Conservation (phyloP, 306 rosid species). For the Malus sieversii region DNA sequence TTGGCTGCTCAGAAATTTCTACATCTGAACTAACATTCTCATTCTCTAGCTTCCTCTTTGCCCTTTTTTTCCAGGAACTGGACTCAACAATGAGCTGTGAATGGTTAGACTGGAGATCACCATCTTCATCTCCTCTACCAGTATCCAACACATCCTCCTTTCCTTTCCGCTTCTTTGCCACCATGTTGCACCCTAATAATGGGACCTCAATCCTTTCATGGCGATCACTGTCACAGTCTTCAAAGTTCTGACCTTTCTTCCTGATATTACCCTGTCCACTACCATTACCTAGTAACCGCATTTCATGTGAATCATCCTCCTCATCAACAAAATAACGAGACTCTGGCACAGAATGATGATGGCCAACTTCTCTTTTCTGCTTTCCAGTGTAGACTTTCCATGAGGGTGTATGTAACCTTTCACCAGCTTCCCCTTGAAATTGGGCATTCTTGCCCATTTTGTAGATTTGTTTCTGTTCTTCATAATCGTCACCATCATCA, state of each 20-base stretch:
- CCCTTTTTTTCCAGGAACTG: constrained; percentile 44
- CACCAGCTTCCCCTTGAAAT: constrained; percentile 39
- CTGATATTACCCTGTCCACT: constrained; percentile 40
- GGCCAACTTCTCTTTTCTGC: constrained; percentile 45
- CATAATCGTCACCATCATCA: constrained; percentile 38
- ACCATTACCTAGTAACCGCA: constrained; percentile 36
- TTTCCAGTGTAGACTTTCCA: constrained; percentile 39
- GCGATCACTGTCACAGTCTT: constrained; percentile 27
- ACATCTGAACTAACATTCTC: constrained; percentile 50
- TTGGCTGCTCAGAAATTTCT: constrained; percentile 51
- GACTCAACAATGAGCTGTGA: constrained; percentile 35
- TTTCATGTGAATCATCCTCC: constrained; percentile 47
- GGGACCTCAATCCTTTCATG: constrained; percentile 59
- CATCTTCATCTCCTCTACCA: constrained; percentile 44
- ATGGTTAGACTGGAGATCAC: constrained; percentile 33
- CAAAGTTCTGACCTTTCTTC: constrained; percentile 48
- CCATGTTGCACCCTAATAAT: constrained; percentile 56
- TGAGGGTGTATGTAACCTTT: constrained; percentile 35
- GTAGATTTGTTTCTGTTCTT: constrained; percentile 38
- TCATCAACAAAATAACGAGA: constrained; percentile 42
- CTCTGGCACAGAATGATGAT: constrained; percentile 33
- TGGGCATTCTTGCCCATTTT: constrained; percentile 48
- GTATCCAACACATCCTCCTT: constrained; percentile 37
- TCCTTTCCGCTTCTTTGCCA: constrained; percentile 60
- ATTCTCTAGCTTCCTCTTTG: constrained; percentile 61